A percentile compares a stretch with the other conserved stretches of the same genome.
Evolutionary conservation across 306 rosid genomes (phyloP).

Genomic region (Trifolium dubium): DNA sequence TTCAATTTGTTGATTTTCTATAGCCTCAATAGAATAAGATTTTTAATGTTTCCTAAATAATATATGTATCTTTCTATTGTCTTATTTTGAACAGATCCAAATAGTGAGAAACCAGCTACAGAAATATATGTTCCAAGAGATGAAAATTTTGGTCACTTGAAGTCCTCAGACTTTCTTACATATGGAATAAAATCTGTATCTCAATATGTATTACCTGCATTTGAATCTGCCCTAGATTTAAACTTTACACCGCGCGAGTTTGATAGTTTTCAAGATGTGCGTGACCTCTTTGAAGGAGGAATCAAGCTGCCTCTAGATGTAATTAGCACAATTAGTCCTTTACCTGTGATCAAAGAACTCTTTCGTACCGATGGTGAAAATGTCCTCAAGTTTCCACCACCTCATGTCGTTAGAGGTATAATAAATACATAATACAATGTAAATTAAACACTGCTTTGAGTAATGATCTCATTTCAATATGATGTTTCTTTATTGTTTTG

Average conservation of each 20-base stretch:
- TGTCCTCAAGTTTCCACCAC: conserved; percentile 61
- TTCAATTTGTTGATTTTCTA: not conserved
- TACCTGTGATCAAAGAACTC: conserved; percentile 66
- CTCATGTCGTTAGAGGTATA: conserved; percentile 66
- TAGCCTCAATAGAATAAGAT: not conserved
- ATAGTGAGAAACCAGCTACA: conserved; percentile 62
- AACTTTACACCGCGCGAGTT: conserved; percentile 59
- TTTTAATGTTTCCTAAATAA: not conserved
- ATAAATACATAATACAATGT: not conserved
- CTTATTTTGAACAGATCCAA: conserved; percentile 51
- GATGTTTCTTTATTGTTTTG: conserved; percentile 25
- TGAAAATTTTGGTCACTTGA: conserved; percentile 77
- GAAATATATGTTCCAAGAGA: conserved; percentile 87
- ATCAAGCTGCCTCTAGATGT: conserved; percentile 52
- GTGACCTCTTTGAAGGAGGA: conserved; percentile 70
- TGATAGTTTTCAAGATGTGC: conserved; percentile 67
- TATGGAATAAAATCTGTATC: conserved; percentile 66
- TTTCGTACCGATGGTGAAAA: conserved; percentile 74
- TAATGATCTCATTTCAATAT: not conserved
- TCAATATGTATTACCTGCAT: conserved; percentile 55
- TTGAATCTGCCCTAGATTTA: conserved; percentile 47
- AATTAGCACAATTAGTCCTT: conserved; percentile 54
- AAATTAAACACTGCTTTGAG: not conserved
- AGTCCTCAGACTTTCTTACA: conserved; percentile 68
- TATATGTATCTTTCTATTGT: not conserved